These are phyloP conservation scores for Podospora didyma DNA, from an alignment of 495 filamentous ascomycete genomes.

Conservation along the genomic window DNA sequence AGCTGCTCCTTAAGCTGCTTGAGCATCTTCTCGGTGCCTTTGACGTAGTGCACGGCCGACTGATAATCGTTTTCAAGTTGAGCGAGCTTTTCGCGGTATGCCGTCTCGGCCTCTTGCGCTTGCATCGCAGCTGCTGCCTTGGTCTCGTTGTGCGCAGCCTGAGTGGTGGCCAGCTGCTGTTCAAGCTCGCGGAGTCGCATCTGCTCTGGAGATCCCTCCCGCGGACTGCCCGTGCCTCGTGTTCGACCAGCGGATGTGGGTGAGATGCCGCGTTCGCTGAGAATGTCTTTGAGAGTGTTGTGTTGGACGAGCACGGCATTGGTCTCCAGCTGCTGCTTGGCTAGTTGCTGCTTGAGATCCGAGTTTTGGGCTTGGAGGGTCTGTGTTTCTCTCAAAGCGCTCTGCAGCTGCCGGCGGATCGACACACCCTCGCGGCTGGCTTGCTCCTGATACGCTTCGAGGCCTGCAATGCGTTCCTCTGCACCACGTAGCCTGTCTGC, in stretches of 20 bases:
- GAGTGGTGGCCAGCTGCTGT: conserved; percentile 73
- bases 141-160: conserved; percentile 79
- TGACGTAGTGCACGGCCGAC: conserved; percentile 99
- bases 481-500: conserved; percentile 85
- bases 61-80: conserved; percentile 96
- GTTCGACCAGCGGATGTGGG: conserved; percentile 52
- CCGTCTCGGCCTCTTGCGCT: conserved; percentile 75
- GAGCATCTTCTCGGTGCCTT: conserved; percentile 98
- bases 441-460: conserved; percentile 97
- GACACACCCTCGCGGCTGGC: conserved; percentile 86
- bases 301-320: conserved; percentile 90
- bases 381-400: conserved; percentile 74
- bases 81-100: conserved; percentile 85
- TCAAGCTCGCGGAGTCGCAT: conserved; percentile 83
- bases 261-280: conserved; percentile 79
- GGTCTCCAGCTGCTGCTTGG: conserved; percentile 79
- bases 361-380: conserved; percentile 68
- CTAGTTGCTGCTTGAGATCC: conserved; percentile 73
- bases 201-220: conserved; percentile 78
- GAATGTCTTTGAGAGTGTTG: conserved; percentile 84
- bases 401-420: conserved; percentile 84
- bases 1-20: conserved; percentile 98
- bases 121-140: conserved; percentile 70
- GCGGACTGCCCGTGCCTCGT: conserved; percentile 50
- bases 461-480: conserved; percentile 91